phyloP scores from a whole-genome alignment of 2,329 filamentous ascomycete species.

The Fusarium veterinarium region DNA sequence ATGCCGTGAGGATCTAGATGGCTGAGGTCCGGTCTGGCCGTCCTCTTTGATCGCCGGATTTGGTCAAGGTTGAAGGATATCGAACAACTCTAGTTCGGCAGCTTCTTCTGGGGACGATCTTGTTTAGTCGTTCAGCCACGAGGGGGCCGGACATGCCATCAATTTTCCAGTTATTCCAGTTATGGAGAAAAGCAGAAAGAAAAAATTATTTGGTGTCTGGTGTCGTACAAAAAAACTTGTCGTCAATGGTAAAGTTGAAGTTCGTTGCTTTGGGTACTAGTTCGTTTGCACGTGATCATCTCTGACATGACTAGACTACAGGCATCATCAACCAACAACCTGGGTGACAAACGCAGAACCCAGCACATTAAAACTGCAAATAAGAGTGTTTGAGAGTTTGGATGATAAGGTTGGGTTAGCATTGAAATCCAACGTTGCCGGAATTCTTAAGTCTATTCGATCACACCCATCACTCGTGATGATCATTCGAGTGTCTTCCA shows the following conservation, averaged over 20 bases:
- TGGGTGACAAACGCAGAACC: neutral
- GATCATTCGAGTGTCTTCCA: neutral
- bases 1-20: slow-evolving; percentile 18
- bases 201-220: neutral
- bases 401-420: no score
- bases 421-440: neutral
- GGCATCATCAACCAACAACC: neutral
- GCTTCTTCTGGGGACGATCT: slow-evolving; percentile 4
- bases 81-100: slow-evolving; percentile 7
- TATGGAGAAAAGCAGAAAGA: neutral
- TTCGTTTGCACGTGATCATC: slow-evolving; percentile 16
- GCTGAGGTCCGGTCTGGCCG: slow-evolving; percentile 22
- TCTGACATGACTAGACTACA: neutral
- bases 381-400: neutral
- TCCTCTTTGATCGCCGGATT: slow-evolving; percentile 27
- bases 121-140: slow-evolving; percentile 12
- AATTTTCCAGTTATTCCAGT: neutral
- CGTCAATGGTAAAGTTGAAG: neutral
- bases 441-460: neutral
- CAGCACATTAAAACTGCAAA: neutral
- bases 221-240: neutral
- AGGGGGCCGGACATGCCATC: neutral
- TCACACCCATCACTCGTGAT: neutral
- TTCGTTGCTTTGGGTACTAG: neutral
- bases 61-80: slow-evolving; percentile 26